Percentiles rank a stretch among this genome's conserved stretches.
These are phyloP conservation scores for Ascochyta koolunga DNA, from an alignment of 2,329 filamentous ascomycete species.

Conservation along the genomic window DNA sequence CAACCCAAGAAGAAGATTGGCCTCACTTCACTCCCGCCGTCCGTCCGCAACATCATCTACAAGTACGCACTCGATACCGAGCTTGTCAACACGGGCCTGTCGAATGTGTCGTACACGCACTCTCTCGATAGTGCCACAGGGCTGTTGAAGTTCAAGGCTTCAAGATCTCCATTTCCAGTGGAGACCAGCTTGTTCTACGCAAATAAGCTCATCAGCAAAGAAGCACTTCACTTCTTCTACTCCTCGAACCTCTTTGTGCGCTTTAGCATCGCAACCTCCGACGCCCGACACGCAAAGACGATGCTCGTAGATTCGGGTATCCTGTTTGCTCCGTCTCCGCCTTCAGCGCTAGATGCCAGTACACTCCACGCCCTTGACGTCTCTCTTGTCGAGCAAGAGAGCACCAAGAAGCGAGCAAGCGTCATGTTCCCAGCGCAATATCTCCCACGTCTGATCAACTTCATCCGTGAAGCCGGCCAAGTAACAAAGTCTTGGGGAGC, in stretches of 20 bases:
- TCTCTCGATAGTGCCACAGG: conserved; percentile 22
- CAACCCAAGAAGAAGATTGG: conserved; percentile 32
- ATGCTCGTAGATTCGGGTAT: conserved; percentile 42
- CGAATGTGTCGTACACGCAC: conserved; percentile 41
- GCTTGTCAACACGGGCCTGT: conserved; percentile 35
- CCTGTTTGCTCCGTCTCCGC: conserved; percentile 29
- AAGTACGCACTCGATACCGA: conserved; percentile 43
- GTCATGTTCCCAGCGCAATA: conserved; percentile 46
- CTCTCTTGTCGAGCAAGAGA: conserved; percentile 37
- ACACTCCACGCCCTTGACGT: conserved; percentile 37
- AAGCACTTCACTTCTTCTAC: conserved; percentile 39
- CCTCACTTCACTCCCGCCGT: conserved; percentile 35
- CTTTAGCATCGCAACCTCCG: conserved; percentile 32
- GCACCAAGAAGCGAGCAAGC: conserved; percentile 29
- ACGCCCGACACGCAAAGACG: conserved; percentile 40
- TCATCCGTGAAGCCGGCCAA: conserved; percentile 34
- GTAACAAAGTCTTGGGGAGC: conserved; percentile 31
- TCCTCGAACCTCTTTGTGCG: conserved; percentile 39
- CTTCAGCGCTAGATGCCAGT: conserved; percentile 12
- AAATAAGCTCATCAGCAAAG: conserved; percentile 32
- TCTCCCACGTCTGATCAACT: conserved; percentile 43
- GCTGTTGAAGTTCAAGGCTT: conserved; percentile 35
- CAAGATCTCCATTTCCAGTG: conserved; percentile 36
- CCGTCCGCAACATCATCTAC: conserved; percentile 43
- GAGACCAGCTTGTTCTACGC: conserved; percentile 34